A percentile compares a stretch with the other conserved stretches of the same genome.
These are phyloP conservation scores for Stagonosporopsis rhizophila DNA, from an alignment of 2,329 filamentous ascomycete species.

Conservation along the genomic window DNA sequence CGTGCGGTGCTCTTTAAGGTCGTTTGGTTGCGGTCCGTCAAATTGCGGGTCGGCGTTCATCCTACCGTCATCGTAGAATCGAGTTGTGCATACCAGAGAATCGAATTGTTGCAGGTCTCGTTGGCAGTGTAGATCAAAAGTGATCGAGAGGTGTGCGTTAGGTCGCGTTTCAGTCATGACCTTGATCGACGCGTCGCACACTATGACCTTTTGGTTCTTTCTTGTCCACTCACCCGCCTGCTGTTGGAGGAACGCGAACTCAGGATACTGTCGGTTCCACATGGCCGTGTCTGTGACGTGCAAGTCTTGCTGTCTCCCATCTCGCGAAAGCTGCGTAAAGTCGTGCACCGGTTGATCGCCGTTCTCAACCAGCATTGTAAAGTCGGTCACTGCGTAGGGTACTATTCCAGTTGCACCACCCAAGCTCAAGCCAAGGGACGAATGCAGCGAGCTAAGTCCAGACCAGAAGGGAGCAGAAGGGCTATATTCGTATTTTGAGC, in stretches of 20 bases:
- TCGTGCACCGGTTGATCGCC: slow-evolving; percentile 46
- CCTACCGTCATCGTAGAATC: slow-evolving; percentile 43
- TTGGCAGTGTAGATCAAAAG: slow-evolving; percentile 45
- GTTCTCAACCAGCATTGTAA: slow-evolving; percentile 53
- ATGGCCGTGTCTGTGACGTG: slow-evolving; percentile 41
- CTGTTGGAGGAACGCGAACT: slow-evolving; percentile 36
- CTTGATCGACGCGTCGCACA: slow-evolving; percentile 53
- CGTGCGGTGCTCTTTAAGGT: slow-evolving; percentile 32
- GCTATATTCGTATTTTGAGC: slow-evolving; percentile 35
- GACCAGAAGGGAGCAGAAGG: slow-evolving; percentile 25
- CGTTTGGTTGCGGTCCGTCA: slow-evolving; percentile 27
- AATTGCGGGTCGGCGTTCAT: slow-evolving; percentile 32
- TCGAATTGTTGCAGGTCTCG: slow-evolving; percentile 41
- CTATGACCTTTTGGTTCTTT: slow-evolving; percentile 45
- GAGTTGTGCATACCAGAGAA: slow-evolving; percentile 42
- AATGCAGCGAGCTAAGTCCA: slow-evolving; percentile 24
- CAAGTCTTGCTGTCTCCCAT: slow-evolving; percentile 39
- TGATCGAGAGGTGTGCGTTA: slow-evolving; percentile 42
- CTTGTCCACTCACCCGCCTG: slow-evolving; percentile 30
- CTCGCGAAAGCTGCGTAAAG: slow-evolving; percentile 47
- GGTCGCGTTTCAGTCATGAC: slow-evolving; percentile 50
- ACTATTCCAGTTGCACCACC: slow-evolving; percentile 19
- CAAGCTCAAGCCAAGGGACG: slow-evolving; percentile 22
- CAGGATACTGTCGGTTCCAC: slow-evolving; percentile 45
- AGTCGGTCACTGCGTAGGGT: slow-evolving; percentile 39